phyloP scores from a whole-genome alignment of 2,329 filamentous ascomycete species.

The Myotisia sp. region DNA sequence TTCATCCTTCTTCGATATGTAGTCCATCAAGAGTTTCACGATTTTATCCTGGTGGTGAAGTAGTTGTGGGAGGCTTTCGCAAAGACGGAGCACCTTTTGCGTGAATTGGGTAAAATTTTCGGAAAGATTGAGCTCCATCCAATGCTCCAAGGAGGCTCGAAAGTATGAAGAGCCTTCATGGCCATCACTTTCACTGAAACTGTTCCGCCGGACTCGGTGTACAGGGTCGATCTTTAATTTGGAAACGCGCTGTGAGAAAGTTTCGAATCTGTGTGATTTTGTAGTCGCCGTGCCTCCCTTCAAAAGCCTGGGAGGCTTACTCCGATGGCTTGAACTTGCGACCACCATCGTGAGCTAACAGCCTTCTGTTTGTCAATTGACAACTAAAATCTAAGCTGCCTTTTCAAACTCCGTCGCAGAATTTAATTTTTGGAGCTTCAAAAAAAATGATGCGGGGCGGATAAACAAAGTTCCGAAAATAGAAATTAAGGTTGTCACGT shows the following conservation, averaged over 20 bases:
- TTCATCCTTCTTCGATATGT: conserved; percentile 63
- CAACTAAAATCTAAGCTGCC: conserved; percentile 2
- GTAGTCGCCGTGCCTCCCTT: conserved; percentile 59
- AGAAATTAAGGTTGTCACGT: too few species aligned
- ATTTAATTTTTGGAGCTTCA: conserved; percentile 18
- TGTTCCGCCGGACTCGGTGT: conserved; percentile 68
- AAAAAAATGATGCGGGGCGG: too few species aligned
- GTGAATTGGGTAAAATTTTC: conserved; percentile 65
- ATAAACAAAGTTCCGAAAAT: too few species aligned
- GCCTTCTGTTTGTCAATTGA: too few species aligned
- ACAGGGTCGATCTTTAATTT: conserved; percentile 90
- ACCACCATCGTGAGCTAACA: conserved; percentile 28
- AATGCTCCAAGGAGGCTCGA: conserved; percentile 65
- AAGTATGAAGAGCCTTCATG: conserved; percentile 76
- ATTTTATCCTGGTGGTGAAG: conserved; percentile 81
- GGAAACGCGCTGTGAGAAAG: conserved; percentile 77
- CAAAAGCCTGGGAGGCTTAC: conserved; percentile 51
- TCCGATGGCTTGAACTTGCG: conserved; percentile 51
- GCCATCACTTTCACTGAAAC: conserved; percentile 65
- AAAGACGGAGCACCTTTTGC: conserved; percentile 58
- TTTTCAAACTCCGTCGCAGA: neutral
- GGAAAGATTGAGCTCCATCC: conserved; percentile 82
- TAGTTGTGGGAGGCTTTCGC: conserved; percentile 82
- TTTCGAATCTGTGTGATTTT: conserved; percentile 79
- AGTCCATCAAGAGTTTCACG: conserved; percentile 58